Evolutionary conservation across 2,329 filamentous ascomycete genomes (phyloP), one percentile per base, ranked within the genome.

Genomic region (Paraphaeosphaeria sporulosa): DNA sequence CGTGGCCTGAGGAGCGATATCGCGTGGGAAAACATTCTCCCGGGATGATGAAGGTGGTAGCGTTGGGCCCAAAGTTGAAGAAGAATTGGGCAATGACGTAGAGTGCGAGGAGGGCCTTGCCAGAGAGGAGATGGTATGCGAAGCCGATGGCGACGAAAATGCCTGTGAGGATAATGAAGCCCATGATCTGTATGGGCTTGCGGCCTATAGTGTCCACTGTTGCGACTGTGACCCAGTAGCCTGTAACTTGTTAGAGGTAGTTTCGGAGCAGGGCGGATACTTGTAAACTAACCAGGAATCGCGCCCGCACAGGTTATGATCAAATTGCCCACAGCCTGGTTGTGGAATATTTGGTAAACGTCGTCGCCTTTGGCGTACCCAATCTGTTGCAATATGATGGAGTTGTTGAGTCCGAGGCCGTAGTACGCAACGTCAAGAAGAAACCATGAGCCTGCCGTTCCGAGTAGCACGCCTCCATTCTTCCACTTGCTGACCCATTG

Each of bases 401-500:
- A 86, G 78, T 92, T 93, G 79, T 94, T 94, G 50, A 94, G 82
- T 34, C 89, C 89, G 30, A 93, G 84, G 21, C 63, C 74, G 61
- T 79, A 77, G 64, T 79, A 78, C 71, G 83, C 83, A 47, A 86
- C 82, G 71, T 93, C 91, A 52, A 91, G 87, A 78, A 90, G 36
- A 78, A 93, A 94, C 91, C 91, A 94, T 7, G 91, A 94, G 13
- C 89, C 88, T 9, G 90, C 89, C 9, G 90, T 93, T 13, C 90
- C 90, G 25, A 92, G 79, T 0, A 92, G 84, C n/a, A 93, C 82
- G 70, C 87, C 86, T 51, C 84, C 86, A 73, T 93, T 88, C 80
- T 89, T 90, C 83, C 85, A 89, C 71, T 88, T 85, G 57, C 80
- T 71, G 76, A 92, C 92, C 79, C 93, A 88, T 32, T 74, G 74